A percentile compares a stretch with the other conserved stretches of the same genome.
Conservation (phyloP, 306 rosid genomes). For the Fagus sylvatica region DNA sequence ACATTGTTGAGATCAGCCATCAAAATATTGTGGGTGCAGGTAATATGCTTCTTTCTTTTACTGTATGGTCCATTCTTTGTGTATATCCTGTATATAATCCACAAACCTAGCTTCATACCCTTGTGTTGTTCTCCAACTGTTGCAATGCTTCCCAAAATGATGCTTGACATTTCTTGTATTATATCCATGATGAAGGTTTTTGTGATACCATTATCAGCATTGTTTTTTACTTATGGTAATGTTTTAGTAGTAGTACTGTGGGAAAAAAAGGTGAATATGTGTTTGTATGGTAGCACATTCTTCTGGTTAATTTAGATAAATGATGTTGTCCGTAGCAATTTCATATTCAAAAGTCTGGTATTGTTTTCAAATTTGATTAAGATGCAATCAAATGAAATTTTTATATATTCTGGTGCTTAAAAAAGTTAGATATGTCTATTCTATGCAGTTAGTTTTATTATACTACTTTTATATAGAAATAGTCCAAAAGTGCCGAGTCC, state of each 20-base stretch:
- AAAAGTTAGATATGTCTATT: neutral
- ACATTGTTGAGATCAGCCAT: conserved; percentile 76
- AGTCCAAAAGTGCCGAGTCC: too few relatives aligned
- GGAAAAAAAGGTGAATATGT: neutral
- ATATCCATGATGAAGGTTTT: neutral
- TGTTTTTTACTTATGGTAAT: neutral
- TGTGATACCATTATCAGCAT: neutral
- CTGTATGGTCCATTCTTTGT: conserved; percentile 1
- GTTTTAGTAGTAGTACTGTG: neutral
- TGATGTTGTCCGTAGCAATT: neutral
- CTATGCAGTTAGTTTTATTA: neutral
- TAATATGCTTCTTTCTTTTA: conserved; percentile 32
- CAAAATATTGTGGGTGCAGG: conserved; percentile 85
- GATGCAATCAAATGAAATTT: neutral
- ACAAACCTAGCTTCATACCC: neutral
- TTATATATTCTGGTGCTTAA: neutral
- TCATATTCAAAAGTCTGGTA: neutral
- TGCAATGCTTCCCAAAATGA: neutral
- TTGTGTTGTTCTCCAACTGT: neutral
- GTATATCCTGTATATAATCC: neutral
- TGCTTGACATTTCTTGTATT: neutral
- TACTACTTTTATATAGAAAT: too few relatives aligned
- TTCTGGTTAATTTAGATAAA: neutral
- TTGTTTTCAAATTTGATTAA: neutral
- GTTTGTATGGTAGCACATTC: neutral